Evolutionary conservation across 768 basidiomycete genomes (phyloP).

Genomic region (Lentinula raphanica): DNA sequence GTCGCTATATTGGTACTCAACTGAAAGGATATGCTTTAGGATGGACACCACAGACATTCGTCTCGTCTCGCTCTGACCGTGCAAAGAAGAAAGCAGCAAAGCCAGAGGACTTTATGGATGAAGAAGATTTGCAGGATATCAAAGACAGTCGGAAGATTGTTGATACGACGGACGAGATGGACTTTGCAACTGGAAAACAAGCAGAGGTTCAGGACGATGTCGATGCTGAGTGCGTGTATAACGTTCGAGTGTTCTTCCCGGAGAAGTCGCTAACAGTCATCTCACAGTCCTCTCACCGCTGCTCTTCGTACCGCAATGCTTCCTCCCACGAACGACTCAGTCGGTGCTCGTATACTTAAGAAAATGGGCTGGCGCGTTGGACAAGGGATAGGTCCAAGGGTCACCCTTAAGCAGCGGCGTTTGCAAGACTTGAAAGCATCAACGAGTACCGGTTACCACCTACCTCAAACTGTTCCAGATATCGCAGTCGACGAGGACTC

Average conservation of each 20-base stretch:
- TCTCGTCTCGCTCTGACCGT: constrained; percentile 79
- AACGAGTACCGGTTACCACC: constrained; percentile 22
- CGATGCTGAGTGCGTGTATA: constrained; percentile 29
- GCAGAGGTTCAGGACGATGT: constrained; percentile 36
- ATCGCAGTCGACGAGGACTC: constrained; percentile 51
- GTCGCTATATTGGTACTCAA: neutral
- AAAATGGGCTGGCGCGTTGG: constrained; percentile 96
- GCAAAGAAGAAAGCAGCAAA: constrained; percentile 55
- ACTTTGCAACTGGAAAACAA: constrained; percentile 54
- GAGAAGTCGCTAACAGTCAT: neutral
- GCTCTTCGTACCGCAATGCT: constrained; percentile 63
- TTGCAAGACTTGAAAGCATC: constrained; percentile 58
- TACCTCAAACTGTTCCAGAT: constrained; percentile 22
- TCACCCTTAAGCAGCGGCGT: constrained; percentile 71
- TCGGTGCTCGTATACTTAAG: constrained; percentile 80
- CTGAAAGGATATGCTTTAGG: constrained; percentile 41
- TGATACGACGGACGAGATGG: constrained; percentile 77
- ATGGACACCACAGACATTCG: constrained; percentile 92
- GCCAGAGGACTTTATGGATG: constrained; percentile 98
- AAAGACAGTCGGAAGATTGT: constrained; percentile 70
- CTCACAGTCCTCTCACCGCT: constrained; percentile 57
- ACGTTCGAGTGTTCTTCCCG: neutral
- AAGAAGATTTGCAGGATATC: constrained; percentile 87
- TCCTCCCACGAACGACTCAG: constrained; percentile 71
- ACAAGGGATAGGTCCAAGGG: constrained; percentile 88